phyloP scores from a whole-genome alignment of 116 monocot genomes.

The Papilionanthe hybrid region DNA sequence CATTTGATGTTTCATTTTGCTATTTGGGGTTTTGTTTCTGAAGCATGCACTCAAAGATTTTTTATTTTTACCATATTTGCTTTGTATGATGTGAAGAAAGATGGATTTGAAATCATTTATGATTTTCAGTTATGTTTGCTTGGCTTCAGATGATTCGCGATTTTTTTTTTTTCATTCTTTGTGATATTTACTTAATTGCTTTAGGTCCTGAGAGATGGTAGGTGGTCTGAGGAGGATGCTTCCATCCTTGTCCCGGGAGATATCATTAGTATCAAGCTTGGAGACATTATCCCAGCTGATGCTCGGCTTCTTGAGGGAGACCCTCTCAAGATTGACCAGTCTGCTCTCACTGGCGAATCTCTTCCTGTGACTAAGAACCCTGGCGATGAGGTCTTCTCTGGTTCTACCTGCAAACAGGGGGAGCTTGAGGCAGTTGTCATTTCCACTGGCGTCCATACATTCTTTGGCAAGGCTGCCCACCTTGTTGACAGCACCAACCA shows the following conservation, averaged over 20 bases:
- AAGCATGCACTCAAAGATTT: too few relatives aligned
- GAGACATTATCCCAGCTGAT: constrained; percentile 71
- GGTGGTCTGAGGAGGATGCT: constrained; percentile 60
- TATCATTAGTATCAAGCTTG: constrained; percentile 64
- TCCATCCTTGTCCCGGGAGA: constrained; percentile 58
- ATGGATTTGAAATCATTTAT: too few relatives aligned
- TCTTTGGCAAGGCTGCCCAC: constrained; percentile 77
- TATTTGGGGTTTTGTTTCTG: too few relatives aligned
- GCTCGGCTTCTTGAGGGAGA: constrained; percentile 71
- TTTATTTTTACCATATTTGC: too few relatives aligned
- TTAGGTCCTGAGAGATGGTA: constrained; percentile 55
- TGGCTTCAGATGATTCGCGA: too few relatives aligned
- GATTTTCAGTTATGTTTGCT: too few relatives aligned
- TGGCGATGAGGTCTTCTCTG: constrained; percentile 67
- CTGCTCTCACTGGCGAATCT: constrained; percentile 66
- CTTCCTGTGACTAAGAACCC: constrained; percentile 53
- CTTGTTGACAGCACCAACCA: constrained; percentile 76
- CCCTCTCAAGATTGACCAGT: constrained; percentile 66
- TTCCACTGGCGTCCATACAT: constrained; percentile 71
- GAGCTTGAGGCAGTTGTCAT: constrained; percentile 74
- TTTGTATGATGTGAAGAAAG: too few relatives aligned
- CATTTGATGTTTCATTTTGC: too few relatives aligned
- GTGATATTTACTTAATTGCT: neutral
- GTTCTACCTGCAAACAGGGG: constrained; percentile 70
- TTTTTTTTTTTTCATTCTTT: too few relatives aligned